Evolutionary conservation across 2,329 filamentous ascomycete species (phyloP), one percentile per base, ranked within the genome.

Genomic region (Talaromyces sp.): DNA sequence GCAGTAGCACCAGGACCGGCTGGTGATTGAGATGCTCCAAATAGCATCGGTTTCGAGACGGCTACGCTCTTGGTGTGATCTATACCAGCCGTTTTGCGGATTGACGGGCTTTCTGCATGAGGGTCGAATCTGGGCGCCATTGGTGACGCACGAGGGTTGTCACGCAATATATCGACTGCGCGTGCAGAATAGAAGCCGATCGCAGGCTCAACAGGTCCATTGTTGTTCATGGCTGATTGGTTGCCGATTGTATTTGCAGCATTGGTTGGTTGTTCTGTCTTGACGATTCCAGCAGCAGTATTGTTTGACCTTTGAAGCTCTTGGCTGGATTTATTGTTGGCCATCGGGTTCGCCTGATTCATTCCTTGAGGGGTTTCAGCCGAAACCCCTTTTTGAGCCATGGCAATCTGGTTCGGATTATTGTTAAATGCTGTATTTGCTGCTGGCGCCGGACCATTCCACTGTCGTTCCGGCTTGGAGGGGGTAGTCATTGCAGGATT

Each of bases 31-130:
- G 76, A 75, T 33, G 69, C 68, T 10, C 68, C 60, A 4, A 72
- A 59, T 7, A 77, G 66, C 74, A 77, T 78, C 8, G 75, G 75
- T 67, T 84, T 85, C 3, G 84, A 85, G 1, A 97, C 80, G 0
- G 93, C 92, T 61, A 89, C 89, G 4, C 90, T 93, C 61, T 87
- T 89, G 25, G 81, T 87, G 73, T 96, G 92, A 72, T 97, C 92
- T 45, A 97, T 85, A 2, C 93, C 93, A 0, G 90, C 90, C 0
- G 94, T 97, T 74, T 94, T 93, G 67, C 92, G 87, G 73, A 97
- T 93, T 0, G 93, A 95, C 0, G 93, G 93, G 67, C 89, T 92
- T 71, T 93, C 90, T 6, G 87, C 84, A 65, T 88, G 88, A 2
- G 90, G 90, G 70, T 93, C 90, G 75, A 93, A 94, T 27, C 83